Conservation (phyloP, 2,329 filamentous ascomycete species). For the Clarireedia paspali region DNA sequence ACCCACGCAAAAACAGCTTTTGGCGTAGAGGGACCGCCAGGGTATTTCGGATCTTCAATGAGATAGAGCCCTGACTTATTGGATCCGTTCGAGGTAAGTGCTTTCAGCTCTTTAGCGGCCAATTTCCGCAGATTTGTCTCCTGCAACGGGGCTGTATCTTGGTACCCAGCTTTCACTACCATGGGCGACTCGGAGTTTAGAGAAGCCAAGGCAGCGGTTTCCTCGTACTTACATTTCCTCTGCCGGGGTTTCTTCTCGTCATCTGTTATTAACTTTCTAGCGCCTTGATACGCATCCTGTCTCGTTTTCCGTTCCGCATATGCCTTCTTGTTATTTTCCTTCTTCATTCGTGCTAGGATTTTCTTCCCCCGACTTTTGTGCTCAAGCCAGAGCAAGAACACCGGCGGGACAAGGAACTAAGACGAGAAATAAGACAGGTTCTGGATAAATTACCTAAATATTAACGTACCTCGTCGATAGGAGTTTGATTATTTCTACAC, state of each 20-base stretch:
- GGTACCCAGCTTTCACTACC: neutral
- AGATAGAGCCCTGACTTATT: neutral
- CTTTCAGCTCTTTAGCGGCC: neutral
- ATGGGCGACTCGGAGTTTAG: no score
- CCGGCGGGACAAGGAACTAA: neutral
- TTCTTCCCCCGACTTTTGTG: neutral
- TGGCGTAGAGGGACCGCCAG: neutral
- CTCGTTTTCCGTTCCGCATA: neutral
- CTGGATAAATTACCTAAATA: neutral
- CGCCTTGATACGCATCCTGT: no score
- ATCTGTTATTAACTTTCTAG: no score
- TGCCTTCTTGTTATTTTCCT: neutral
- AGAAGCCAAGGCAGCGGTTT: no score
- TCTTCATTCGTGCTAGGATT: neutral
- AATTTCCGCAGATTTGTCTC: neutral
- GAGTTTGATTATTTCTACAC: neutral
- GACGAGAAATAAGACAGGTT: neutral
- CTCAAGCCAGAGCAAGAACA: neutral
- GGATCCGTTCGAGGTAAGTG: neutral
- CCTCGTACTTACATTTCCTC: no score
- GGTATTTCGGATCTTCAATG: neutral
- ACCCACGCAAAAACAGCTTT: neutral
- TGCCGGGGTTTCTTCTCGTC: no score
- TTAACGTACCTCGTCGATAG: neutral
- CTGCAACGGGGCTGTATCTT: neutral